Evolutionary conservation across 2,329 filamentous ascomycete genomes (phyloP).

Genomic region (Lecanoromycetidae sp.): DNA sequence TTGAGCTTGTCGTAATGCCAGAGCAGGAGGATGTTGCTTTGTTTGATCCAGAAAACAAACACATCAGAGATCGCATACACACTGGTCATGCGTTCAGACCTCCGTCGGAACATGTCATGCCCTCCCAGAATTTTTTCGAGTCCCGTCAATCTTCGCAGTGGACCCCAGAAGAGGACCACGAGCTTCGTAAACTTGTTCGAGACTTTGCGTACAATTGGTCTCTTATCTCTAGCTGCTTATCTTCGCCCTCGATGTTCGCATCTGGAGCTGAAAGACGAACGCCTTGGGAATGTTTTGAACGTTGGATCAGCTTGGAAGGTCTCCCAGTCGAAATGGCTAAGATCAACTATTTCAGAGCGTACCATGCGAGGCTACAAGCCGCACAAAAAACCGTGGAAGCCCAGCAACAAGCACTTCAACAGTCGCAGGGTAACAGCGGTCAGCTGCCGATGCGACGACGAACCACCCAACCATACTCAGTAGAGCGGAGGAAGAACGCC

Average conservation of each 20-base stretch:
- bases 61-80: constrained; percentile 78
- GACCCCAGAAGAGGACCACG: constrained; percentile 82
- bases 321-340: constrained; percentile 88
- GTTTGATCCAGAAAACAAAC: constrained; percentile 80
- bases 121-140: constrained; percentile 80
- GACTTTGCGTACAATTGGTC: constrained; percentile 98
- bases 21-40: constrained; percentile 68
- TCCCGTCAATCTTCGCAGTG: constrained; percentile 77
- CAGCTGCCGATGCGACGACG: constrained; percentile 51
- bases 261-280: constrained; percentile 82
- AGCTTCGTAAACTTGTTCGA: constrained; percentile 69
- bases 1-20: constrained; percentile 43
- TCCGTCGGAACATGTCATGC: constrained; percentile 85
- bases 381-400: constrained; percentile 48
- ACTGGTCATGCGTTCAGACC: constrained; percentile 87
- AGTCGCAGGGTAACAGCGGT: constrained; percentile 40
- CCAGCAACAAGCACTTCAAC: constrained; percentile 39
- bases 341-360: constrained; percentile 83
- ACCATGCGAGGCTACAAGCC: constrained; percentile 50
- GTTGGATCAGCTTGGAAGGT: constrained; percentile 87
- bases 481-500: constrained; percentile 75
- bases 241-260: constrained; percentile 61
- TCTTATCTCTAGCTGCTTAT: constrained; percentile 71
- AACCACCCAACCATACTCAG: constrained; percentile 64
- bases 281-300: constrained; percentile 97